phyloP scores from a whole-genome alignment of 1,284 basidiomycete genomes.

The Austropuccinia psidii region DNA sequence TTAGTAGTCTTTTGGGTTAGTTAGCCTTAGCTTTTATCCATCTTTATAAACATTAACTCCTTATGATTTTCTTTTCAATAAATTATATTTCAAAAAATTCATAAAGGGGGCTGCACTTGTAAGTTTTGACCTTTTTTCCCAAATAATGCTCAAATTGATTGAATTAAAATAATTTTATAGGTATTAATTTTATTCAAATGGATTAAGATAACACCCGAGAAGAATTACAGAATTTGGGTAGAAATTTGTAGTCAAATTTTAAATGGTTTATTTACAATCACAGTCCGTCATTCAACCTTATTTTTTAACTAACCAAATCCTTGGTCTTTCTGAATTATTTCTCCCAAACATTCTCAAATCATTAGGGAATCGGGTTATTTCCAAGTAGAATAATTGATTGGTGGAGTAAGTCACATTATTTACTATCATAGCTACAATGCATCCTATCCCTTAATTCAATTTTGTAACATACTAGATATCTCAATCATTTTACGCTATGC shows the following conservation, averaged over 20 bases:
- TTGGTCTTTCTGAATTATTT: background rate
- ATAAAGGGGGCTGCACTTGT: slow-evolving; percentile 26
- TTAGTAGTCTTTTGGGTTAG: slow-evolving; percentile 34
- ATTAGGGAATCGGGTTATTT: slow-evolving; percentile 25
- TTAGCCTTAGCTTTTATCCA: background rate
- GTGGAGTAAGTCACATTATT: slow-evolving; percentile 7
- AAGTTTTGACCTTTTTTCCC: background rate
- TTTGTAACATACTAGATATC: background rate
- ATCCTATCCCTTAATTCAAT: background rate
- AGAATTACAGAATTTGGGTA: slow-evolving; percentile 23
- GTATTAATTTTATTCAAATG: slow-evolving; percentile 23
- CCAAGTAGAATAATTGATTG: slow-evolving; percentile 23
- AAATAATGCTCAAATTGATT: background rate
- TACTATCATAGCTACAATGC: background rate
- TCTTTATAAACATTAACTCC: too few relatives aligned
- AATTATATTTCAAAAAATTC: too few relatives aligned
- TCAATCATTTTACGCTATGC: slow-evolving; percentile 18
- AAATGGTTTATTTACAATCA: slow-evolving; percentile 34
- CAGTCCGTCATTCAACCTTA: background rate
- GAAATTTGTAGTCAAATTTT: slow-evolving; percentile 36
- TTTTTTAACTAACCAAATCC: background rate
- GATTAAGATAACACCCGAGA: slow-evolving; percentile 18
- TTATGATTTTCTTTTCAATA: too few relatives aligned
- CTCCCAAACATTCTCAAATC: background rate
- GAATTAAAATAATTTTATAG: background rate